These are phyloP conservation scores for Calonectria pteridis DNA, from an alignment of 2,329 filamentous ascomycete genomes.

Conservation along the genomic window DNA sequence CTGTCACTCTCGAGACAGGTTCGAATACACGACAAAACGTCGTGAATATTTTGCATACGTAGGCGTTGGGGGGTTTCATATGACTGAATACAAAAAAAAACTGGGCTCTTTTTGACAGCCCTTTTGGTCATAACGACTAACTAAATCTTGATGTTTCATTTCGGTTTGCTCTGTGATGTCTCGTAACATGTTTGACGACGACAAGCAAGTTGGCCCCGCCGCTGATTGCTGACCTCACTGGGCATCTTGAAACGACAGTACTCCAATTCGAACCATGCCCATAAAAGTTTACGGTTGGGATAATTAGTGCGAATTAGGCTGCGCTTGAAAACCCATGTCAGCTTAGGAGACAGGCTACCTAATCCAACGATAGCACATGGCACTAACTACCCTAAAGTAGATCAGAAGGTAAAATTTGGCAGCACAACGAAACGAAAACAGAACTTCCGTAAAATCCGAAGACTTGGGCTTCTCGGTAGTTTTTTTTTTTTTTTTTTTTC, in stretches of 20 bases:
- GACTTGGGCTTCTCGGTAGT: neutral
- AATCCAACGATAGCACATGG: neutral
- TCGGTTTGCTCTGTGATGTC: neutral
- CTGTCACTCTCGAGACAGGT: constrained; percentile 8
- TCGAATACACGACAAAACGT: neutral
- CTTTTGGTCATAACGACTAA: neutral
- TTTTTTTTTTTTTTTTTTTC: neutral
- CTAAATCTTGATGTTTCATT: neutral
- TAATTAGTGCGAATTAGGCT: neutral
- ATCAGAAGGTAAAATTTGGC: no score
- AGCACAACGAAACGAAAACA: neutral
- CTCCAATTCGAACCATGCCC: neutral
- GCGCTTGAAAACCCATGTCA: neutral
- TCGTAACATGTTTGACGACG: neutral
- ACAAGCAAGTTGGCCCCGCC: neutral
- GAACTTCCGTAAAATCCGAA: no score
- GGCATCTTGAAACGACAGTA: neutral
- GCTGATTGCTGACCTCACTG: neutral
- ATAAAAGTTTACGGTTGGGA: neutral
- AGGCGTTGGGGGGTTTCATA: constrained; percentile 7
- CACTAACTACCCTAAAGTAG: neutral
- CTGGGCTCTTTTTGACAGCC: neutral
- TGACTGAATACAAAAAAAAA: constrained; percentile 8
- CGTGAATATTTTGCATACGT: constrained; percentile 3
- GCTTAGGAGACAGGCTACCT: neutral